Evolutionary conservation across 2,329 filamentous ascomycete genomes (phyloP).

Genomic region (Neocatenulostroma microsporum): DNA sequence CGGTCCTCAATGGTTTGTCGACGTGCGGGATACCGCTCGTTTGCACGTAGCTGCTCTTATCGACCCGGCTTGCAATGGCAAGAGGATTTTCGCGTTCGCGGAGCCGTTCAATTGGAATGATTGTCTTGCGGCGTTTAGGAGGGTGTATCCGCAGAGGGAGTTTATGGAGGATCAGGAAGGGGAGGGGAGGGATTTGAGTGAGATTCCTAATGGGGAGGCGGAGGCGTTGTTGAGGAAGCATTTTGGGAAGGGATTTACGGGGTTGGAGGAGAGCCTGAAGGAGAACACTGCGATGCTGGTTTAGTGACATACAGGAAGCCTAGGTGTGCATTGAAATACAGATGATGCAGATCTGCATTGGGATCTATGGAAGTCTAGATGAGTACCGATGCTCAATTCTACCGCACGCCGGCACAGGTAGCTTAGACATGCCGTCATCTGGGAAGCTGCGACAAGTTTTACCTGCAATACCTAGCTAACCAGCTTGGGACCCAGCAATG

Average conservation of each 20-base stretch:
- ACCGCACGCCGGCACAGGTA: too few species aligned
- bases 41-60: conserved; percentile 48
- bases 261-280: conserved; percentile 21
- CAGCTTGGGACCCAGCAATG: too few species aligned
- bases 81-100: conserved; percentile 50
- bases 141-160: conserved; percentile 31
- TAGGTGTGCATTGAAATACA: too few species aligned
- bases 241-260: conserved; percentile 21
- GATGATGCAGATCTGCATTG: too few species aligned
- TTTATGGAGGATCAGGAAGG: conserved; percentile 14
- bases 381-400: too few species aligned
- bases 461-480: too few species aligned
- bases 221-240: conserved; percentile 24
- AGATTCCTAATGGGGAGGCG: conserved; percentile 21
- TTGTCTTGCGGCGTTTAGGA: conserved; percentile 33
- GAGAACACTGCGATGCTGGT: conserved; percentile 15
- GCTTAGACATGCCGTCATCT: too few species aligned
- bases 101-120: conserved; percentile 41
- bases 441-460: too few species aligned
- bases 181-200: conserved; percentile 19
- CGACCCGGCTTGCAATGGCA: conserved; percentile 36
- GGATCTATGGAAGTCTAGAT: too few species aligned
- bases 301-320: too few species aligned
- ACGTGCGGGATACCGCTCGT: conserved; percentile 44
- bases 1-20: conserved; percentile 32